Percentiles rank a stretch among this genome's conserved stretches.
Conservation (phyloP, 495 filamentous ascomycete species). For the Hypoxylon lenormandii region DNA sequence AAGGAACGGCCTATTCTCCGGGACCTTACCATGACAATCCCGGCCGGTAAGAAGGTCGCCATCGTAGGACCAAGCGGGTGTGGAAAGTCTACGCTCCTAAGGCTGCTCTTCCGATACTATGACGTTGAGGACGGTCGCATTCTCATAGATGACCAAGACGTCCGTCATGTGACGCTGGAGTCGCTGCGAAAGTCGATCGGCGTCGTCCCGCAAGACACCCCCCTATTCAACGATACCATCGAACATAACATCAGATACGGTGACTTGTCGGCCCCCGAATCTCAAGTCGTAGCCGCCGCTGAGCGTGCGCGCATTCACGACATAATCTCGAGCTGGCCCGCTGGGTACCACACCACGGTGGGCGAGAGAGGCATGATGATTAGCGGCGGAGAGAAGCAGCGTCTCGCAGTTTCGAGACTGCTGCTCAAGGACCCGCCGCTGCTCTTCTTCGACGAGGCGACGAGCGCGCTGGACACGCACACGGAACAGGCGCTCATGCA, state of each 20-base stretch:
- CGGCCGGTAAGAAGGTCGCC: conserved; percentile 93
- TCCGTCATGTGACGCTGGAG: conserved; percentile 82
- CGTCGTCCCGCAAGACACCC: conserved; percentile 96
- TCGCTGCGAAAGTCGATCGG: conserved; percentile 88
- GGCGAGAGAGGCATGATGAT: conserved; percentile 99
- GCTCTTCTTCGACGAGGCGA: conserved; percentile 98
- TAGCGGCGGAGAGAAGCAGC: conserved; percentile 94
- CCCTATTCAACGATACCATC: conserved; percentile 94
- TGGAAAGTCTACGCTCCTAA: conserved; percentile 92
- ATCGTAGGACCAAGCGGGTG: conserved; percentile 95
- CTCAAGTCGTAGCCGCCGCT: conserved; percentile 79
- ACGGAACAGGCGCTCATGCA: conserved; percentile 91
- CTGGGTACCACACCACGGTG: conserved; percentile 90
- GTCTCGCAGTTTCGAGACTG: conserved; percentile 85
- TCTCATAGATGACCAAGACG: conserved; percentile 91
- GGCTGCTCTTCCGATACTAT: conserved; percentile 93
- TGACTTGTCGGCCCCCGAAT: conserved; percentile 79
- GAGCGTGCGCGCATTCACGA: conserved; percentile 86
- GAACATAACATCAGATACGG: conserved; percentile 96
- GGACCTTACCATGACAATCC: conserved; percentile 87
- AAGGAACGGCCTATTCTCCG: conserved; percentile 86
- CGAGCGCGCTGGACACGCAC: conserved; percentile 93
- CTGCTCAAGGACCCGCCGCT: conserved; percentile 92
- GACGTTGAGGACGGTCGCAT: conserved; percentile 89
- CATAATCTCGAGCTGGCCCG: conserved; percentile 78